Conservation (phyloP, 768 basidiomycete genomes). For the Leucosporidium creatinivorum region DNA sequence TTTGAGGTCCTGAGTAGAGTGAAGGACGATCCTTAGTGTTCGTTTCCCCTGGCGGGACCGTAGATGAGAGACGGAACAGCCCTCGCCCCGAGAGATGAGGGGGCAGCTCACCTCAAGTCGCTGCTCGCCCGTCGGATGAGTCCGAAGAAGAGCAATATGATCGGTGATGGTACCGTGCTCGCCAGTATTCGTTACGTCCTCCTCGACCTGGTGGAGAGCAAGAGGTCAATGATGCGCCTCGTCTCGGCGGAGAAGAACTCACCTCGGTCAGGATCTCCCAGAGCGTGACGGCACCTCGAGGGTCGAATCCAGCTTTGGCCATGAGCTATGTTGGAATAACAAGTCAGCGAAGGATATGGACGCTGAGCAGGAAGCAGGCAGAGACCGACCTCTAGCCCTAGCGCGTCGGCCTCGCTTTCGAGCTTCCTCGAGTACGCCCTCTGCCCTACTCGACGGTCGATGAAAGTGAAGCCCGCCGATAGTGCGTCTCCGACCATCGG, state of each 20-base stretch:
- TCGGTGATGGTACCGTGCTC: conserved; percentile 40
- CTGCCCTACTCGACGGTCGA: conserved; percentile 44
- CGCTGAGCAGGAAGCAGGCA: background rate
- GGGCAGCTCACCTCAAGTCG: conserved; percentile 38
- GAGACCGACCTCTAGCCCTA: conserved; percentile 44
- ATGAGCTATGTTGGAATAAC: conserved; percentile 40
- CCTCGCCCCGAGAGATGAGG: no score
- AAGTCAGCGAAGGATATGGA: background rate
- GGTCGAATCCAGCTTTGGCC: conserved; percentile 48
- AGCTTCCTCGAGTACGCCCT: conserved; percentile 47
- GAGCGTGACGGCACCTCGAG: conserved; percentile 43
- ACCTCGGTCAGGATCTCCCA: conserved; percentile 47
- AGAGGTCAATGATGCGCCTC: background rate
- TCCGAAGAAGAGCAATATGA: conserved; percentile 43
- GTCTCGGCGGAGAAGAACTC: background rate
- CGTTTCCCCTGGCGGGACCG: no score
- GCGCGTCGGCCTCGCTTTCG: conserved; percentile 47
- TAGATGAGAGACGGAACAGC: no score
- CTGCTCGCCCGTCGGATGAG: conserved; percentile 46
- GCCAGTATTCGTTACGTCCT: conserved; percentile 40
- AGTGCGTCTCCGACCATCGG: conserved; percentile 47
- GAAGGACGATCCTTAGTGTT: no score
- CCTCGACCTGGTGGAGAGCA: conserved; percentile 33
- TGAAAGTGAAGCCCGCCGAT: conserved; percentile 43
- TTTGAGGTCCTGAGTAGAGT: conserved; percentile 25